A percentile compares a stretch with the other conserved stretches of the same genome.
phyloP scores from a whole-genome alignment of 305 asterid species.

The Ilex paraguariensis region DNA sequence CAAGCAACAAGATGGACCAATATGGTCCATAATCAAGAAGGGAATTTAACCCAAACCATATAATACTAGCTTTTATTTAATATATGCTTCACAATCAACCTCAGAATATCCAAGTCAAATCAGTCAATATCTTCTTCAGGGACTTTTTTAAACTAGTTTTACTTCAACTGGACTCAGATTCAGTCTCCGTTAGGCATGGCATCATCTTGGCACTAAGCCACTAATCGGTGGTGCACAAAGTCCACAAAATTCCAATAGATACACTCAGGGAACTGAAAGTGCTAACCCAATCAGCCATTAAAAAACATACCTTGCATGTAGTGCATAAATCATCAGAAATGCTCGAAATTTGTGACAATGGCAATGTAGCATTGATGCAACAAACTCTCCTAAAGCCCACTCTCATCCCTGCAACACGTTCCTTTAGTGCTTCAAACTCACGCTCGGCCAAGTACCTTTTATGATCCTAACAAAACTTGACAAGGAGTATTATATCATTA shows the following conservation, averaged over 20 bases:
- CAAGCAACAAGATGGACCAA: no score
- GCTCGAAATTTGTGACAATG: constrained; percentile 40
- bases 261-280: no score
- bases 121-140: background rate
- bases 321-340: constrained; percentile 53
- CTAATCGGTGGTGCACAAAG: no score
- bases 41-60: background rate
- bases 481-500: constrained; percentile 27
- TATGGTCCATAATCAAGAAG: background rate
- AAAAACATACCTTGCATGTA: constrained; percentile 57
- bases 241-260: no score
- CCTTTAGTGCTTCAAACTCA: constrained; percentile 79
- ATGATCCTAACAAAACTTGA: constrained; percentile 96
- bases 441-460: constrained; percentile 74
- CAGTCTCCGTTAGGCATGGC: background rate
- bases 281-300: background rate
- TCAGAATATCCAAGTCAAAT: background rate
- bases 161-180: background rate
- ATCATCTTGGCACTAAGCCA: no score
- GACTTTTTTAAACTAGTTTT: background rate
- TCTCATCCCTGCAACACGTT: constrained; percentile 70
- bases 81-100: background rate
- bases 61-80: no score
- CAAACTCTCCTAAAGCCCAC: constrained; percentile 70
- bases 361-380: constrained; percentile 84